Evolutionary conservation across 352 stramenopile genomes (phyloP).

Genomic region (Pythium monospermum): DNA sequence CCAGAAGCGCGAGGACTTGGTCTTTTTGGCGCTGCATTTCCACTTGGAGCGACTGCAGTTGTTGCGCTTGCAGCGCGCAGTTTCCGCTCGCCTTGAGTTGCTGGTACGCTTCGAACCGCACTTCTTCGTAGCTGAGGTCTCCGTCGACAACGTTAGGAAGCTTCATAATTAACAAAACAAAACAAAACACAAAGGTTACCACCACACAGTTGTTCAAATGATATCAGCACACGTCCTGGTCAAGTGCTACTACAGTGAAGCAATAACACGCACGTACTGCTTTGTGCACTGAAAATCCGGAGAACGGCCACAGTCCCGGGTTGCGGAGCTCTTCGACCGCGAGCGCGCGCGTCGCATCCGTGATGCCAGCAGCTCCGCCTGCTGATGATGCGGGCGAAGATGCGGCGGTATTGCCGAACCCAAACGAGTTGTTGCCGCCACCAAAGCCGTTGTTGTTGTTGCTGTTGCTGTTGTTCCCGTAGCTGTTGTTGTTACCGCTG

Average conservation of each 20-base stretch:
- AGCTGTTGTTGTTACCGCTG: conserved; percentile 10
- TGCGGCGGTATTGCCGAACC: background rate
- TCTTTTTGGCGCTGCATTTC: conserved; percentile 54
- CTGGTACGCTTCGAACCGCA: conserved; percentile 54
- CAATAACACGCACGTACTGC: conserved; percentile 29
- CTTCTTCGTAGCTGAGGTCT: conserved; percentile 60
- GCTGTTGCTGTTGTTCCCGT: background rate
- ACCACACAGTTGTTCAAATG: no score
- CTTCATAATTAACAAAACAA: conserved; percentile 14
- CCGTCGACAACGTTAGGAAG: conserved; percentile 50
- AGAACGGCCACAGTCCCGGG: conserved; percentile 55
- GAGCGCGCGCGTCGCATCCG: conserved; percentile 38
- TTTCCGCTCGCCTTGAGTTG: conserved; percentile 45
- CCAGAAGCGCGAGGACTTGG: conserved; percentile 37
- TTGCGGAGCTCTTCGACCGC: conserved; percentile 56
- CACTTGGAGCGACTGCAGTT: conserved; percentile 28
- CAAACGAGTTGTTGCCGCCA: conserved; percentile 4
- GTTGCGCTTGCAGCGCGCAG: conserved; percentile 33
- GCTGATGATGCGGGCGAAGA: no score
- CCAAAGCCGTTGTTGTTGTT: conserved; percentile 14
- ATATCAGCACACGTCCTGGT: no score
- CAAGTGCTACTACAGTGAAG: background rate
- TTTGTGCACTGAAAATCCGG: conserved; percentile 57
- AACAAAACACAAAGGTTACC: background rate
- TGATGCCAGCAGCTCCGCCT: conserved; percentile 24